A percentile compares a stretch with the other conserved stretches of the same genome.
Conservation (phyloP, 805 yeast genomes). For the Myxozyma melibiosi region DNA sequence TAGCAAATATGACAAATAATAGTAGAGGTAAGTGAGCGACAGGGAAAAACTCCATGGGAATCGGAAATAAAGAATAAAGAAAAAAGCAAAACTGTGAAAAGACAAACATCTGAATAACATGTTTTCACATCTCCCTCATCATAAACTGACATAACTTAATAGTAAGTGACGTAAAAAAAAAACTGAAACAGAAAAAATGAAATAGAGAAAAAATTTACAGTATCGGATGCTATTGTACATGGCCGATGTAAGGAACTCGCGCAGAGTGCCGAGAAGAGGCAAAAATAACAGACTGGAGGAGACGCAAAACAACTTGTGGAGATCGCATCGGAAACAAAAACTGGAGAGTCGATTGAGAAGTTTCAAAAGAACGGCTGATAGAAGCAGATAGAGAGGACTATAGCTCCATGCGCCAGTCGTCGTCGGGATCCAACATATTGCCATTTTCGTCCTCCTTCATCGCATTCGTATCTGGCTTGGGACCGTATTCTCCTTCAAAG, state of each 20-base stretch:
- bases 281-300: too few species aligned
- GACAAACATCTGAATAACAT: not conserved
- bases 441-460: conserved; percentile 10
- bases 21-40: too few species aligned
- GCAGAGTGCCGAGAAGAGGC: too few species aligned
- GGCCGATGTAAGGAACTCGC: too few species aligned
- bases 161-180: not conserved
- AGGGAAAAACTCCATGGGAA: too few species aligned
- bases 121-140: too few species aligned
- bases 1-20: too few species aligned
- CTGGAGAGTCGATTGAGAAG: not conserved
- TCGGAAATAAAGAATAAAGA: too few species aligned
- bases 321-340: not conserved
- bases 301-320: too few species aligned
- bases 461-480: conserved; percentile 52
- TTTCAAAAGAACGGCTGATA: too few species aligned
- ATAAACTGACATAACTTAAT: too few species aligned
- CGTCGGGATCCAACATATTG: conserved; percentile 29
- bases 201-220: not conserved
- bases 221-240: too few species aligned
- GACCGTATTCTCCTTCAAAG: conserved; percentile 95
- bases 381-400: not conserved
- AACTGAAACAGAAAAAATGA: not conserved
- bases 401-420: conserved; percentile 36
- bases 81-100: not conserved